Evolutionary conservation across 2,329 filamentous ascomycete species (phyloP).

Genomic region (Penicillium sp.): DNA sequence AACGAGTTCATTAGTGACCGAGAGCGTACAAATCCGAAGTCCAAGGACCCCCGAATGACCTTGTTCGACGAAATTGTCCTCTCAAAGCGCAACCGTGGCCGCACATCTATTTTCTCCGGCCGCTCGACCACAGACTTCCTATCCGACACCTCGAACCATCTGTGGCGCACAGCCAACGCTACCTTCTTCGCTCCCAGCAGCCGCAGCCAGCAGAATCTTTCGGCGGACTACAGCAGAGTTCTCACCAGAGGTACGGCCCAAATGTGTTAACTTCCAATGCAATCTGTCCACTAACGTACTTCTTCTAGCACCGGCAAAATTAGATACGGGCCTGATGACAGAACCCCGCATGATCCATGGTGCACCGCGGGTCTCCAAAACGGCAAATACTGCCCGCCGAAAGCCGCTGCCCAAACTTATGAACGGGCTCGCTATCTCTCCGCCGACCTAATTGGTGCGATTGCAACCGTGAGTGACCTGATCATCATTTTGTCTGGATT

Average conservation of each 20-base stretch:
- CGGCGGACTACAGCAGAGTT: constrained; percentile 54
- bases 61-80: constrained; percentile 66
- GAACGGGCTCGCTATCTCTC: constrained; percentile 41
- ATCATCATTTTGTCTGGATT: constrained; percentile 4
- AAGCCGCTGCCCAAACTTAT: constrained; percentile 47
- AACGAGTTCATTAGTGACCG: constrained; percentile 66
- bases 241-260: constrained; percentile 49
- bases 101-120: constrained; percentile 56
- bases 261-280: constrained; percentile 7
- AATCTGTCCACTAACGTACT: constrained; percentile 41
- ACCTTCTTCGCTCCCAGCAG: constrained; percentile 55
- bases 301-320: constrained; percentile 68
- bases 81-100: constrained; percentile 62
- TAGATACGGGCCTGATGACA: constrained; percentile 85
- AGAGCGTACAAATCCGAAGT: constrained; percentile 51
- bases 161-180: constrained; percentile 62
- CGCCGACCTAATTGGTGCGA: constrained; percentile 30
- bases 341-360: constrained; percentile 88
- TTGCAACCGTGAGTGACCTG: constrained; percentile 10
- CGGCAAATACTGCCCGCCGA: constrained; percentile 42
- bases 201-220: constrained; percentile 44
- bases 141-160: constrained; percentile 62
- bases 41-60: constrained; percentile 57
- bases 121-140: constrained; percentile 55
- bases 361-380: constrained; percentile 62